Evolutionary conservation across 2,329 filamentous ascomycete genomes (phyloP).

Genomic region (Trichoderma oligosporum): DNA sequence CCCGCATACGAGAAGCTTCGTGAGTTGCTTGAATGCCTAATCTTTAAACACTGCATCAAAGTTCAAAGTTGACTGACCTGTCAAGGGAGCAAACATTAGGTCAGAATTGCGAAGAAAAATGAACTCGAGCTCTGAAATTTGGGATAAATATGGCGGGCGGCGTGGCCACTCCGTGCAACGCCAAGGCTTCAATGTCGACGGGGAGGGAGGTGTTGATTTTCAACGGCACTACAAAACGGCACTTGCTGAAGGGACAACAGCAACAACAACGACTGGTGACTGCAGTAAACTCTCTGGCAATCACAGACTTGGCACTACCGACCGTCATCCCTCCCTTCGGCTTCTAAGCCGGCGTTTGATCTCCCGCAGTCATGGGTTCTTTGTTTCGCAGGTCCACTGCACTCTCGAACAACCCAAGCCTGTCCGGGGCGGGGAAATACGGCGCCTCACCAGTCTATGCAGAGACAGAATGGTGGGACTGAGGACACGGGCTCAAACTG

Average conservation of each 20-base stretch:
- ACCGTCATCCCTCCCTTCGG: conserved; percentile 18
- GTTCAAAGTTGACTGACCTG: background rate
- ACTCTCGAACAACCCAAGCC: conserved; percentile 32
- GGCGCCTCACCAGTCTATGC: conserved; percentile 27
- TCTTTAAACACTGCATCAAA: background rate
- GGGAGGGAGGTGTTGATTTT: conserved; percentile 20
- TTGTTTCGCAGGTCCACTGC: conserved; percentile 31
- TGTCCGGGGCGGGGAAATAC: conserved; percentile 30
- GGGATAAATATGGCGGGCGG: background rate
- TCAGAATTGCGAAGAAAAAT: background rate
- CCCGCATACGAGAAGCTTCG: background rate
- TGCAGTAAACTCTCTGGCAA: background rate
- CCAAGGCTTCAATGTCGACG: conserved; percentile 25
- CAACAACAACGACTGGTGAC: background rate
- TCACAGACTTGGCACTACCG: background rate
- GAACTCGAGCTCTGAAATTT: background rate
- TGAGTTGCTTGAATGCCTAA: background rate
- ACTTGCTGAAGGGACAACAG: background rate
- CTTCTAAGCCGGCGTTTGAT: conserved; percentile 21
- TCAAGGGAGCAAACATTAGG: background rate
- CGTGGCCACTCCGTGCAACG: background rate
- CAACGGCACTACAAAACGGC: background rate
- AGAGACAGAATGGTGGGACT: conserved; percentile 15
- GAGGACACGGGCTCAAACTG: conserved; percentile 11
- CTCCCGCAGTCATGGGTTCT: conserved; percentile 23